A percentile compares a stretch with the other conserved stretches of the same genome.
These are phyloP conservation scores for Omphalea diandra DNA, from an alignment of 441 rosid species.

Conservation along the genomic window DNA sequence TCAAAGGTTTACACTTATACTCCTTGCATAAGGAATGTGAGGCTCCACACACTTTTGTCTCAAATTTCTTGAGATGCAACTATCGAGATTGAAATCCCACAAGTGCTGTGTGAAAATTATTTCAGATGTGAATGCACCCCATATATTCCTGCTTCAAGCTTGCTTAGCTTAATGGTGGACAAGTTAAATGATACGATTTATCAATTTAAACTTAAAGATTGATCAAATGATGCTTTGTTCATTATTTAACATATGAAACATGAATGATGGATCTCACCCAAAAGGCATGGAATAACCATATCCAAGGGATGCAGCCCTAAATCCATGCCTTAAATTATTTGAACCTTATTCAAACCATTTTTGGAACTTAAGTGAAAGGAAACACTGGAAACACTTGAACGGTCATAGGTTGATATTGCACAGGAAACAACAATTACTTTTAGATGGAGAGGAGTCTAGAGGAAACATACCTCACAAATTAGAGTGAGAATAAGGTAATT, in stretches of 20 bases:
- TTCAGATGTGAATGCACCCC: neutral
- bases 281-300: too few relatives aligned
- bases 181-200: neutral
- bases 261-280: constrained; percentile 5
- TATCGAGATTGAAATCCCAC: neutral
- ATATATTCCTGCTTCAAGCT: neutral
- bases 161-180: neutral
- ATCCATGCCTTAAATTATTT: too few relatives aligned
- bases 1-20: neutral
- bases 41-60: neutral
- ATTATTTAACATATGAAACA: neutral
- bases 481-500: constrained; percentile 89
- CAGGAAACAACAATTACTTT: neutral
- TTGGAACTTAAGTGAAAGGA: too few relatives aligned
- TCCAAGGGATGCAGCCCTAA: too few relatives aligned
- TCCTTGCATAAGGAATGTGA: neutral
- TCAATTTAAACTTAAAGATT: too few relatives aligned
- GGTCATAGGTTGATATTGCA: neutral
- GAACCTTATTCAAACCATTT: too few relatives aligned
- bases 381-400: too few relatives aligned
- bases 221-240: neutral
- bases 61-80: neutral
- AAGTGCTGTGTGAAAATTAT: neutral
- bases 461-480: constrained; percentile 70
- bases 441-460: neutral